Evolutionary conservation across 805 yeast genomes (phyloP).

Genomic region (Zygosaccharomyces rouxii): DNA sequence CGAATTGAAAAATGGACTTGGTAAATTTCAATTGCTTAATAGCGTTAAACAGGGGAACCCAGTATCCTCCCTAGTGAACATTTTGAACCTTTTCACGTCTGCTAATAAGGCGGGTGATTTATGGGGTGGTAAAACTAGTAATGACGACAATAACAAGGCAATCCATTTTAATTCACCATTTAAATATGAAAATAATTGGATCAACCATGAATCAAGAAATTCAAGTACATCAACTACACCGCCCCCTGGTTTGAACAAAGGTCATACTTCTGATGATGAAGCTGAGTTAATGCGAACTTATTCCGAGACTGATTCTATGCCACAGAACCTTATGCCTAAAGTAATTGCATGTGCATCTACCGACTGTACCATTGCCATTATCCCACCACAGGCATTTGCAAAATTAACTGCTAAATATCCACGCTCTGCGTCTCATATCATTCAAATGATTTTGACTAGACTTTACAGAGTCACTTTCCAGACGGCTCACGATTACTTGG

Average conservation of each 20-base stretch:
- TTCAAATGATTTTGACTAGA: slow-evolving; percentile 84
- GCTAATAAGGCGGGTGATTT: slow-evolving; percentile 4
- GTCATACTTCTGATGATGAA: not conserved
- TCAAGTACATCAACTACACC: slow-evolving; percentile 4
- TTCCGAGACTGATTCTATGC: slow-evolving; percentile 1
- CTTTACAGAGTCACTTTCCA: slow-evolving; percentile 87
- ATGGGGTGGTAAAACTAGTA: slow-evolving; percentile 1
- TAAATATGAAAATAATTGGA: not conserved
- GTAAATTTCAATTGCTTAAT: slow-evolving; percentile 66
- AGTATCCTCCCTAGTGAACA: slow-evolving; percentile 73
- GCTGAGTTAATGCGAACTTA: not conserved
- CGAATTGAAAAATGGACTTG: slow-evolving; percentile 25
- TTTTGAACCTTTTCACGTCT: slow-evolving; percentile 64
- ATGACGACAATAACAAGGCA: slow-evolving; percentile 5
- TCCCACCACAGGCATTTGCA: slow-evolving; percentile 79
- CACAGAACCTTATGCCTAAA: slow-evolving; percentile 28
- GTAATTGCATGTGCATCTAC: slow-evolving; percentile 71
- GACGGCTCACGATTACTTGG: slow-evolving; percentile 82
- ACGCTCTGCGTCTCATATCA: slow-evolving; percentile 86
- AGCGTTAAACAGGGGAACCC: slow-evolving; percentile 83
- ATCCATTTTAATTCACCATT: slow-evolving; percentile 3
- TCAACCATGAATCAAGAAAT: slow-evolving; percentile 2
- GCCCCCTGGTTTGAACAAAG: slow-evolving; percentile 2
- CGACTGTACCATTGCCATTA: slow-evolving; percentile 83
- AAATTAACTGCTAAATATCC: slow-evolving; percentile 73